Evolutionary conservation across 2,329 filamentous ascomycete genomes (phyloP).

Genomic region (Orbilia ellipsospora): DNA sequence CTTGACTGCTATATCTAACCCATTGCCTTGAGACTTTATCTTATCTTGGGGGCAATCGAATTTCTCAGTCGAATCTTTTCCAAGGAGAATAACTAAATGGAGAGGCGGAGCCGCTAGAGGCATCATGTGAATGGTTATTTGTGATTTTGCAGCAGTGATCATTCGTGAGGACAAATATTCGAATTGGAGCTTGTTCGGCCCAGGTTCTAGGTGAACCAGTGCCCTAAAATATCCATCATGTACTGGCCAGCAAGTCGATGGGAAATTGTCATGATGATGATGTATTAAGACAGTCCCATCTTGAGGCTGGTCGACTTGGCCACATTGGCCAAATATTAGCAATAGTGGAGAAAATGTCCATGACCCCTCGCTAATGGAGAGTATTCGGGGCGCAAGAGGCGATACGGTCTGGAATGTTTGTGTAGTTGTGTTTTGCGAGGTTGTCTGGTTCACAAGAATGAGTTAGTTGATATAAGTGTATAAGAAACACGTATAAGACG

Average conservation of each 20-base stretch:
- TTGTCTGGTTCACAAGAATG: constrained; percentile 1
- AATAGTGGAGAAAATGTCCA: constrained; percentile 58
- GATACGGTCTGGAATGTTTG: constrained; percentile 26
- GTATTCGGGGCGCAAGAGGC: constrained; percentile 56
- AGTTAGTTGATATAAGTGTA: neutral
- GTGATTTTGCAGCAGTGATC: constrained; percentile 42
- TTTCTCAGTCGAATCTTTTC: constrained; percentile 84
- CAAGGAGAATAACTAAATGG: constrained; percentile 87
- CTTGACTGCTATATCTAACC: constrained; percentile 79
- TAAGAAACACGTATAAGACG: neutral
- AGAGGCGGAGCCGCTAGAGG: constrained; percentile 72
- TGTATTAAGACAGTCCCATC: constrained; percentile 83
- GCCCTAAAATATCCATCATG: constrained; percentile 91
- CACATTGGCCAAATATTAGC: constrained; percentile 58
- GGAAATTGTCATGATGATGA: constrained; percentile 86
- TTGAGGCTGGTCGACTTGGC: constrained; percentile 54
- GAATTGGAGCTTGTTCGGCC: constrained; percentile 86
- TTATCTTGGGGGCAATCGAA: constrained; percentile 79
- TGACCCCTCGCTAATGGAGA: constrained; percentile 57
- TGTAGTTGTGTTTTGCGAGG: constrained; percentile 3
- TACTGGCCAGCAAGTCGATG: constrained; percentile 85
- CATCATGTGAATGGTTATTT: constrained; percentile 56
- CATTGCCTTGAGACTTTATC: constrained; percentile 78
- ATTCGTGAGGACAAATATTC: constrained; percentile 71
- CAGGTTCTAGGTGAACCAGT: constrained; percentile 87